Conservation (phyloP, 2,329 filamentous ascomycete species). For the Hypomyces rosellus region DNA sequence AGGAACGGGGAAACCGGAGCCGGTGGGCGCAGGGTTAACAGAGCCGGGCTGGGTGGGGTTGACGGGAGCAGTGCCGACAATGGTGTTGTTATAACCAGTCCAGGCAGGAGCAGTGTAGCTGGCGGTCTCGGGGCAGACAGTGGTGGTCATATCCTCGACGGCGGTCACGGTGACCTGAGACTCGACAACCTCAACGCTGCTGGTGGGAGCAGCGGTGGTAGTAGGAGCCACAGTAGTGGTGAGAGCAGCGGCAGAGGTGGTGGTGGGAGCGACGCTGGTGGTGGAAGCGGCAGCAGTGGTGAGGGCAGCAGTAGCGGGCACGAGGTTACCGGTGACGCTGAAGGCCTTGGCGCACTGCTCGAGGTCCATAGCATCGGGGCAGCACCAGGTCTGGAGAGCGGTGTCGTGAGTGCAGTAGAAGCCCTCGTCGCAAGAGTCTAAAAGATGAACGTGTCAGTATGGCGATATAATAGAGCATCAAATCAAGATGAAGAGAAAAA, state of each 20-base stretch:
- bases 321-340: conserved; percentile 40
- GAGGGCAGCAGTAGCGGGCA: conserved; percentile 30
- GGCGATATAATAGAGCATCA: background rate
- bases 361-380: conserved; percentile 49
- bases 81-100: conserved; percentile 28
- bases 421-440: conserved; percentile 54
- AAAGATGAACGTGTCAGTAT: background rate
- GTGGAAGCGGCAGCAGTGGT: conserved; percentile 22
- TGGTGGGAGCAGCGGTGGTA: conserved; percentile 20
- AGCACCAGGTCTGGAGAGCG: conserved; percentile 51
- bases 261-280: conserved; percentile 16
- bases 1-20: conserved; percentile 11
- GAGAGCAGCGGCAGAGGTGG: conserved; percentile 12
- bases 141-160: conserved; percentile 20
- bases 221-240: conserved; percentile 21
- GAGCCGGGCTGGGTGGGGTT: conserved; percentile 20
- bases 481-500: background rate
- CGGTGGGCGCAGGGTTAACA: conserved; percentile 5
- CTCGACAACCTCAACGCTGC: conserved; percentile 5
- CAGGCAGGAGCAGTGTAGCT: conserved; percentile 24
- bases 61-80: conserved; percentile 14
- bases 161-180: conserved; percentile 10
- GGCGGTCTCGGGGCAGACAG: conserved; percentile 16
- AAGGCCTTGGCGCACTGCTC: conserved; percentile 49
- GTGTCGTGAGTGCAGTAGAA: conserved; percentile 58